phyloP scores from a whole-genome alignment of 805 yeast species.

The Sugiyamaella qingdaonensis region DNA sequence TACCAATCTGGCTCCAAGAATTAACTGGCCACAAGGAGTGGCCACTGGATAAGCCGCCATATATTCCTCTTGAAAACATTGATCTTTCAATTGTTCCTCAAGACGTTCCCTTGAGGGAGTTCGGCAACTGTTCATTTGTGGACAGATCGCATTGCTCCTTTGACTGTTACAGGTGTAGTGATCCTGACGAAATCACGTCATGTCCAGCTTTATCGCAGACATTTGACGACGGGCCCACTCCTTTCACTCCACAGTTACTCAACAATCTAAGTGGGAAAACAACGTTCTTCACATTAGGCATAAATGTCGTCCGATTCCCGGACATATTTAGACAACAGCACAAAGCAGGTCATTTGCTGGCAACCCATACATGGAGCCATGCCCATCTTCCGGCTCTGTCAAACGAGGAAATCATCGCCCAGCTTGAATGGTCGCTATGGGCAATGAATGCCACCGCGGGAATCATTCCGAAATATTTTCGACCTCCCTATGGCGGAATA shows the following conservation, averaged over 20 bases:
- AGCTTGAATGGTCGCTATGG: slow-evolving; percentile 93
- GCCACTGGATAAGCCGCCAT: slow-evolving; percentile 89
- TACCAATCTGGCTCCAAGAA: slow-evolving; percentile 75
- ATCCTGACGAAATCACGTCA: slow-evolving; percentile 67
- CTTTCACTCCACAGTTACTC: slow-evolving; percentile 58
- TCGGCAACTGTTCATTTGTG: slow-evolving; percentile 53
- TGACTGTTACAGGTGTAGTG: slow-evolving; percentile 78
- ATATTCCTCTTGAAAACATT: slow-evolving; percentile 65
- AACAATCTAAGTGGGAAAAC: slow-evolving; percentile 48
- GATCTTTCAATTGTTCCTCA: slow-evolving; percentile 50
- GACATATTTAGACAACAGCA: slow-evolving; percentile 58
- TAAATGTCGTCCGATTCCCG: slow-evolving; percentile 73
- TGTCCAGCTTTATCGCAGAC: slow-evolving; percentile 78
- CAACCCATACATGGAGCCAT: slow-evolving; percentile 92
- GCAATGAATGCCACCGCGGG: slow-evolving; percentile 93
- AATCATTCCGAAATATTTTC: slow-evolving; percentile 84
- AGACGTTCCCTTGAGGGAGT: slow-evolving; percentile 31
- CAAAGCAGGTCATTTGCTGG: slow-evolving; percentile 69
- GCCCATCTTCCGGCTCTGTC: slow-evolving; percentile 70
- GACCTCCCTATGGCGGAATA: slow-evolving; percentile 95
- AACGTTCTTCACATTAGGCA: slow-evolving; percentile 83
- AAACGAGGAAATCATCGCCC: slow-evolving; percentile 82
- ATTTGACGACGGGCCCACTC: slow-evolving; percentile 93
- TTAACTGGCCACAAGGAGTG: slow-evolving; percentile 70
- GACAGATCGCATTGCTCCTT: slow-evolving; percentile 64